Percentiles rank a stretch among this genome's conserved stretches.
Evolutionary conservation across 2,329 filamentous ascomycete species (phyloP).

Genomic region (Ophiostoma himal-ulmi): DNA sequence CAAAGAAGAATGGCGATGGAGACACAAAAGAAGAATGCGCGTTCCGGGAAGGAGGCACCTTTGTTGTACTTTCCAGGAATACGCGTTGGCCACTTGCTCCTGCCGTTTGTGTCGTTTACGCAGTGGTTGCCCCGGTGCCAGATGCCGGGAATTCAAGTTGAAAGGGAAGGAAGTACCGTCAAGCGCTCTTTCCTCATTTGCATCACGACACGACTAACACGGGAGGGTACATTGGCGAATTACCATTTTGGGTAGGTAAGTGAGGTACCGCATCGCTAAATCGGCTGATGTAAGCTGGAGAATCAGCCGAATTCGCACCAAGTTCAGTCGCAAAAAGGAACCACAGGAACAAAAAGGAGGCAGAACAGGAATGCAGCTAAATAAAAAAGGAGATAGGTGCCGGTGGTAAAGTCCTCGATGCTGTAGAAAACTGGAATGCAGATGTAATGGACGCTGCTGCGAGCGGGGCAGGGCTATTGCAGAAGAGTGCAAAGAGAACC

Average conservation of each 20-base stretch:
- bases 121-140: conserved; percentile 22
- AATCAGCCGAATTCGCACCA: not conserved
- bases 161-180: conserved; percentile 21
- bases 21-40: conserved; percentile 14
- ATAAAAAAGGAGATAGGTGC: conserved; percentile 13
- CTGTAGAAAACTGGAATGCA: conserved; percentile 19
- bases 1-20: not conserved
- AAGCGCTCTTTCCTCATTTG: conserved; percentile 19
- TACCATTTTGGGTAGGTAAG: not conserved
- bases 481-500: not conserved
- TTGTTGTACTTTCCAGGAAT: conserved; percentile 16
- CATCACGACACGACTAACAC: conserved; percentile 14
- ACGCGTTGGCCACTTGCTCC: conserved; percentile 21
- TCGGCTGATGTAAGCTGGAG: conserved; percentile 4
- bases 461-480: not conserved
- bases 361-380: conserved; percentile 19
- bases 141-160: conserved; percentile 12
- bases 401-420: not conserved
- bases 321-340: not conserved
- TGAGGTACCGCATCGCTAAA: not conserved
- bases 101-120: conserved; percentile 18
- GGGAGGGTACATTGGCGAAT: conserved; percentile 3
- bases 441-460: not conserved
- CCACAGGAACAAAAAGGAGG: conserved; percentile 10
- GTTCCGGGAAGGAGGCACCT: conserved; percentile 14